Evolutionary conservation across 257 asterid genomes (phyloP).

Genomic region (Mitragyna speciosa): DNA sequence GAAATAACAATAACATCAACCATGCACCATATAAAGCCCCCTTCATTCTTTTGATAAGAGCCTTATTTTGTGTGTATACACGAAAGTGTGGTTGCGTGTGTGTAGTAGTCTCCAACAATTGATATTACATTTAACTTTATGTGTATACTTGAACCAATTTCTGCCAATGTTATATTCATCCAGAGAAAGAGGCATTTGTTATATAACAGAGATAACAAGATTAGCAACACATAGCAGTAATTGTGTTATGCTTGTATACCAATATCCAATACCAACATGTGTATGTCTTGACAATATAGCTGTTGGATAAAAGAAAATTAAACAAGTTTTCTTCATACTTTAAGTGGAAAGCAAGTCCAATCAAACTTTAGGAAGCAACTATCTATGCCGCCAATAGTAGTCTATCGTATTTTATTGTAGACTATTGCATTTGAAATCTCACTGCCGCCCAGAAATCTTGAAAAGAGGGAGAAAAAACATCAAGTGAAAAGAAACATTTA

Average conservation of each 20-base stretch:
- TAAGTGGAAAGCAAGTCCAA: slow-evolving; percentile 95
- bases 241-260: slow-evolving; percentile 74
- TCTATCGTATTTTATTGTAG: slow-evolving; percentile 57
- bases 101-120: no score
- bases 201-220: slow-evolving; percentile 18
- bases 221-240: slow-evolving; percentile 45
- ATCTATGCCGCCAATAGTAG: slow-evolving; percentile 58
- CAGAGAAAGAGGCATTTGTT: slow-evolving; percentile 15
- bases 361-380: slow-evolving; percentile 58
- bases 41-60: no score
- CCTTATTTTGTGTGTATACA: no score
- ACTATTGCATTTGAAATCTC: slow-evolving; percentile 67
- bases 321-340: slow-evolving; percentile 90
- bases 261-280: slow-evolving; percentile 84
- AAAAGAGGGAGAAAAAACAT: slow-evolving; percentile 26
- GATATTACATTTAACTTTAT: no score
- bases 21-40: no score
- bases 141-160: not conserved
- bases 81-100: no score
- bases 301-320: slow-evolving; percentile 68
- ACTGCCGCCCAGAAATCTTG: slow-evolving; percentile 92
- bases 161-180: slow-evolving; percentile 2
- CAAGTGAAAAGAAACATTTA: slow-evolving; percentile 7
- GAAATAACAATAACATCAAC: no score
- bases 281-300: slow-evolving; percentile 97